A percentile compares a stretch with the other conserved stretches of the same genome.
Conservation (phyloP, 805 yeast genomes). For the Metschnikowia aberdeeniae region DNA sequence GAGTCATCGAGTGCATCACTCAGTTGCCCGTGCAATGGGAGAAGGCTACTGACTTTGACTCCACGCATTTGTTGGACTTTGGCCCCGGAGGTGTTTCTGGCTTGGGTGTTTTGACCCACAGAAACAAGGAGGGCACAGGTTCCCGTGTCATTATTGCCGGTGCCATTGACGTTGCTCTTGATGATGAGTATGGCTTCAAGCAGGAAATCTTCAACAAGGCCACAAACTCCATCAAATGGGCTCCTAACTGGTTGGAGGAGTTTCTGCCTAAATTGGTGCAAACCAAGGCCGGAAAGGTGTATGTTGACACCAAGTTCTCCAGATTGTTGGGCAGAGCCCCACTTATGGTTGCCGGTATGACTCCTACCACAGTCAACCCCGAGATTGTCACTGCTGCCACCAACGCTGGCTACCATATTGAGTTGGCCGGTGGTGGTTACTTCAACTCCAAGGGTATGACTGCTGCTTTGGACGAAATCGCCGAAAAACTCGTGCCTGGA, state of each 20-base stretch:
- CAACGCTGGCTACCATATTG: conserved; percentile 96
- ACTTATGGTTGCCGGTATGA: conserved; percentile 98
- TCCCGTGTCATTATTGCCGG: conserved; percentile 92
- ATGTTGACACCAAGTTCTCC: conserved; percentile 91
- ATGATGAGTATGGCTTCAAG: conserved; percentile 91
- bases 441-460: conserved; percentile 70
- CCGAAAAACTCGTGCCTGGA: conserved; percentile 68
- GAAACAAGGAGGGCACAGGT: conserved; percentile 99
- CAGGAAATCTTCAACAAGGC: conserved; percentile 85
- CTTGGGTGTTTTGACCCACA: conserved; percentile 90
- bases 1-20: conserved; percentile 80
- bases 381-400: conserved; percentile 91
- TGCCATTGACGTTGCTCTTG: conserved; percentile 62
- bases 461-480: conserved; percentile 70
- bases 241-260: conserved; percentile 87
- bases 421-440: conserved; percentile 99
- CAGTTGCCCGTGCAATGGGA: conserved; percentile 95
- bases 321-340: conserved; percentile 93
- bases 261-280: conserved; percentile 82
- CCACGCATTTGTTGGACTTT: conserved; percentile 90
- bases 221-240: conserved; percentile 63
- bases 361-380: conserved; percentile 95
- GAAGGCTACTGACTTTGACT: conserved; percentile 68
- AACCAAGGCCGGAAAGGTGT: conserved; percentile 64
- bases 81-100: conserved; percentile 99